A percentile compares a stretch with the other conserved stretches of the same genome.
Evolutionary conservation across 2,329 filamentous ascomycete genomes (phyloP).

Genomic region (Clarireedia hainanense): DNA sequence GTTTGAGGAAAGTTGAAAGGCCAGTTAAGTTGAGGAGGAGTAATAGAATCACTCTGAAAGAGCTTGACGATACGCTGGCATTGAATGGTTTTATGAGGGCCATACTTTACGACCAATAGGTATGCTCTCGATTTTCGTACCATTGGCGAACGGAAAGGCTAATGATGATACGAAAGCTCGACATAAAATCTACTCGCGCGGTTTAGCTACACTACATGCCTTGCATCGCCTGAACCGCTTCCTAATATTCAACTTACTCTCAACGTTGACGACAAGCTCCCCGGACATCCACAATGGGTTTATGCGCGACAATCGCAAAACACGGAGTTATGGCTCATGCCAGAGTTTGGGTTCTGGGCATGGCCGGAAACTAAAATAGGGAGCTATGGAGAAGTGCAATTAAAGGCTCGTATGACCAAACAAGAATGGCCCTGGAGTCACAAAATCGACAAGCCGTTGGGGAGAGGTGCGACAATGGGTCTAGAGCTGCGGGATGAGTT

Average conservation of each 20-base stretch:
- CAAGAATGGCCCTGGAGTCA: conserved; percentile 12
- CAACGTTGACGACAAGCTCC: conserved; percentile 41
- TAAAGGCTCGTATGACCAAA: conserved; percentile 33
- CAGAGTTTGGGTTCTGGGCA: conserved; percentile 47
- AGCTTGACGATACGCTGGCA: conserved; percentile 3
- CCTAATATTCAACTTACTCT: conserved; percentile 45
- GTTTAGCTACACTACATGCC: conserved; percentile 40
- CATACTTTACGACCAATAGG: conserved; percentile 7
- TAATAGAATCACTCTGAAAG: not conserved
- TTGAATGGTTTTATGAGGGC: conserved; percentile 6
- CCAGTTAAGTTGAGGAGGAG: conserved; percentile 2
- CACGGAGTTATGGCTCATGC: conserved; percentile 37
- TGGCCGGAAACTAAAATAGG: conserved; percentile 43
- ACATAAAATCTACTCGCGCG: conserved; percentile 16
- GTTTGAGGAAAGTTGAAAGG: conserved; percentile 14
- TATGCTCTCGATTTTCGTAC: not conserved
- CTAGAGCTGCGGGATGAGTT: conserved; percentile 11
- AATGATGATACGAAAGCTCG: not conserved
- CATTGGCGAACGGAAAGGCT: not conserved
- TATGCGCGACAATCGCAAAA: not conserved
- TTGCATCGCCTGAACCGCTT: conserved; percentile 40
- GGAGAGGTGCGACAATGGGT: conserved; percentile 41
- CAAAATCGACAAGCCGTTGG: conserved; percentile 37
- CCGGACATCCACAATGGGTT: conserved; percentile 1
- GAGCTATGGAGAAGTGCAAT: conserved; percentile 33